Conservation (phyloP, 169 alveolate species). For the Perkinsus olseni region DNA sequence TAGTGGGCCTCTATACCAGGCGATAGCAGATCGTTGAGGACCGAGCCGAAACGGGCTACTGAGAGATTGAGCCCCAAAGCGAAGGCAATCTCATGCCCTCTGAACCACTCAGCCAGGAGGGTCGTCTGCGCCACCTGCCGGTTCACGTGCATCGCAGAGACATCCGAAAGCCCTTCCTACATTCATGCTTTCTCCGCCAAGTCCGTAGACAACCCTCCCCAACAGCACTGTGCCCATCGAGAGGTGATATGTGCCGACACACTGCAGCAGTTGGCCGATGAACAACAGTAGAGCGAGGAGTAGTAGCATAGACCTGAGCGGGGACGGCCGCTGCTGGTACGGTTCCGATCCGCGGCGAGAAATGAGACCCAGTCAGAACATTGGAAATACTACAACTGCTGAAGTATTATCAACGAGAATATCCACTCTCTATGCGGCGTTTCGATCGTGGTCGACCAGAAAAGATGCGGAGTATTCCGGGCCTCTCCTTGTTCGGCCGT, state of each 20-base stretch:
- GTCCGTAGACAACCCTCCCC: slow-evolving; percentile 52
- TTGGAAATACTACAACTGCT: no score
- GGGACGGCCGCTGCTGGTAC: no score
- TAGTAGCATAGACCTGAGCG: slow-evolving; percentile 29
- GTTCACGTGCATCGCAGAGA: slow-evolving; percentile 12
- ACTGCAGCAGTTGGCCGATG: slow-evolving; percentile 39
- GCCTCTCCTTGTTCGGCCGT: no score
- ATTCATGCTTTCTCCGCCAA: slow-evolving; percentile 54
- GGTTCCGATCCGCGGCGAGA: no score
- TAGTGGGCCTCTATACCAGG: slow-evolving; percentile 13
- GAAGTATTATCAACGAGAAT: no score
- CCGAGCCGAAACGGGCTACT: slow-evolving; percentile 40
- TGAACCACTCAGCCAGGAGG: slow-evolving; percentile 30
- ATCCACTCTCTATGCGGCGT: no score
- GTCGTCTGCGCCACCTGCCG: not conserved
- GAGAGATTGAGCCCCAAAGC: slow-evolving; percentile 47
- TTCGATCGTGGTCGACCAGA: no score
- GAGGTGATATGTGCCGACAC: slow-evolving; percentile 30
- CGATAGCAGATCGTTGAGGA: slow-evolving; percentile 38
- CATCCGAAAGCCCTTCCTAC: slow-evolving; percentile 34
- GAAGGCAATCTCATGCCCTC: slow-evolving; percentile 43
- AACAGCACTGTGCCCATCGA: slow-evolving; percentile 36
- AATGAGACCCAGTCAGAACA: no score
- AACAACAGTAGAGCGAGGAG: slow-evolving; percentile 28
- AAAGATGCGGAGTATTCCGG: no score